phyloP scores from a whole-genome alignment of 1,139 yeast genomes.

The Taphrina sp. region DNA sequence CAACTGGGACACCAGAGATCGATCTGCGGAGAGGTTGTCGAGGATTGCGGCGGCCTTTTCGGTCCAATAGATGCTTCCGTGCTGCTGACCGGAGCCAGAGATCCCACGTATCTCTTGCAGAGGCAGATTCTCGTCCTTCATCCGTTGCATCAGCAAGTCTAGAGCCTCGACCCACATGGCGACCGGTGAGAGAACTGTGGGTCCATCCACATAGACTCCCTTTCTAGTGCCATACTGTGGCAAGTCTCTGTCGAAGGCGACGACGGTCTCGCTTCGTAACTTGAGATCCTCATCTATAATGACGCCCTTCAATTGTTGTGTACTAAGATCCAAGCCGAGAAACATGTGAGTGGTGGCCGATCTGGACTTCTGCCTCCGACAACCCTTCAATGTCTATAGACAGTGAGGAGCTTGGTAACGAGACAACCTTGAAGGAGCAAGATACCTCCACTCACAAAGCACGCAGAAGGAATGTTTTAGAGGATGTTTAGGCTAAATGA shows the following conservation, averaged over 20 bases:
- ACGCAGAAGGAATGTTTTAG: too few relatives aligned
- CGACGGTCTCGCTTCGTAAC: constrained; percentile 58
- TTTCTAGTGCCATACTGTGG: constrained; percentile 48
- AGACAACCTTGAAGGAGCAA: too few relatives aligned
- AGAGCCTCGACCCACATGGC: constrained; percentile 86
- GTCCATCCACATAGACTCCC: constrained; percentile 64
- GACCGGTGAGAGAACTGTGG: constrained; percentile 70
- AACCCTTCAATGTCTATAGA: too few relatives aligned
- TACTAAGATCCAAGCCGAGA: constrained; percentile 81
- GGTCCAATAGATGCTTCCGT: constrained; percentile 85
- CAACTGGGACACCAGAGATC: constrained; percentile 50
- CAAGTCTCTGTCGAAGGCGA: constrained; percentile 69
- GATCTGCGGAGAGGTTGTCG: not conserved
- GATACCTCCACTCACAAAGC: too few relatives aligned
- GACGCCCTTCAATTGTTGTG: constrained; percentile 81
- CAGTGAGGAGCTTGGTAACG: too few relatives aligned
- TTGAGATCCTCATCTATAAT: constrained; percentile 58
- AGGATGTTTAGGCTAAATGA: too few relatives aligned
- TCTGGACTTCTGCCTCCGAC: too few relatives aligned
- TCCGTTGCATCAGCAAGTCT: constrained; percentile 59
- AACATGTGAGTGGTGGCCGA: constrained; percentile 28
- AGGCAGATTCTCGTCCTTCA: constrained; percentile 57
- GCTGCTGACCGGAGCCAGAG: constrained; percentile 90
- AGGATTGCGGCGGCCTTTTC: constrained; percentile 38
- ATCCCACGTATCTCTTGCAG: constrained; percentile 64